Evolutionary conservation across 139 green algal species (phyloP).

Genomic region (Dunaliella sp.): DNA sequence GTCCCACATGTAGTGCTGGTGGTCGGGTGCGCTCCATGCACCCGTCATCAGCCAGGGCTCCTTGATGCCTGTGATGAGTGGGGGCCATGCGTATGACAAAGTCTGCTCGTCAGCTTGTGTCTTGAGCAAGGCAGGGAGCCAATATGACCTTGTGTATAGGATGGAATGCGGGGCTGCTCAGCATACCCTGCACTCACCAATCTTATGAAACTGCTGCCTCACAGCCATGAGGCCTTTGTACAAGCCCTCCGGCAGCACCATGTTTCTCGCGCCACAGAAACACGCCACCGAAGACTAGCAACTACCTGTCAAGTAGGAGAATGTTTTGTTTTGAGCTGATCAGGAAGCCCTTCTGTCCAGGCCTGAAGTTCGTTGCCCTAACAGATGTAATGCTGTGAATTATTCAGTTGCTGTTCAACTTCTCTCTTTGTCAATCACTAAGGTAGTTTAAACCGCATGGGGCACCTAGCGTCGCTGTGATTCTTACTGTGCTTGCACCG

Average conservation of each 20-base stretch:
- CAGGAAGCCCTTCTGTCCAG: too few species aligned
- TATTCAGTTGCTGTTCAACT: background rate
- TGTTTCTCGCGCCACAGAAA: background rate
- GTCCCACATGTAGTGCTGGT: slow-evolving; percentile 38
- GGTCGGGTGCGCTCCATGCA: slow-evolving; percentile 34
- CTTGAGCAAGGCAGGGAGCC: too few species aligned
- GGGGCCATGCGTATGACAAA: too few species aligned
- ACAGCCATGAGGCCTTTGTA: background rate
- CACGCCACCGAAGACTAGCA: background rate
- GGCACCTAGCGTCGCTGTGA: background rate
- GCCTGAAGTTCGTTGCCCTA: background rate
- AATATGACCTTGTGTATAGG: too few species aligned
- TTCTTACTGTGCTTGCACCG: background rate
- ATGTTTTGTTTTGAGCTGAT: too few species aligned
- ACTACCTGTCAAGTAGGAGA: background rate
- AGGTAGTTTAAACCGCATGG: too few species aligned
- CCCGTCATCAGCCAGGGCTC: slow-evolving; percentile 51
- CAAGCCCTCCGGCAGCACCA: background rate
- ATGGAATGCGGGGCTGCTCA: too few species aligned
- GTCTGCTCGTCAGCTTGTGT: too few species aligned
- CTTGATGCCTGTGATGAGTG: slow-evolving; percentile 37
- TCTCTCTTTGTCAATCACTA: too few species aligned
- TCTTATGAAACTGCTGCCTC: background rate
- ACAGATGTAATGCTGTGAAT: background rate
- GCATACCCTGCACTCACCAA: background rate